Conservation (phyloP, 139 green algal species). For the Penium margaritaceum region DNA sequence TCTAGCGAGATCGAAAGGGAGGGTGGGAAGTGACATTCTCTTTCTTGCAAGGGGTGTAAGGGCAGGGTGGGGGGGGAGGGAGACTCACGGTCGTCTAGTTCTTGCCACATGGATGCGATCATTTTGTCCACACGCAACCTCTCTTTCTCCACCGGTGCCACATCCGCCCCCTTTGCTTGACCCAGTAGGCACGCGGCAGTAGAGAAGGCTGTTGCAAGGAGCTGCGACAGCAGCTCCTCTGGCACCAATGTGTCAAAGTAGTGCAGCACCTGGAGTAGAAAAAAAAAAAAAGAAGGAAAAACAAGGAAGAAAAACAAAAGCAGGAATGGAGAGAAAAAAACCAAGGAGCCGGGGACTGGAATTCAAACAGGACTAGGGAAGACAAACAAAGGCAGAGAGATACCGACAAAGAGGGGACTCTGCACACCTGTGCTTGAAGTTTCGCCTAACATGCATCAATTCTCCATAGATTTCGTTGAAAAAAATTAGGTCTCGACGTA, state of each 20-base stretch:
- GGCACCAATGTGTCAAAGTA: neutral
- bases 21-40: no score
- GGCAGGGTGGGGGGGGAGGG: no score
- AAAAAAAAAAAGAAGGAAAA: neutral
- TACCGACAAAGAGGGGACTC: neutral
- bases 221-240: neutral
- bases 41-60: no score
- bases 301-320: neutral
- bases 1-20: no score
- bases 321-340: neutral
- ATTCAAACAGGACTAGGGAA: neutral
- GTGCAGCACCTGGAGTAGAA: neutral
- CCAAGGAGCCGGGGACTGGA: neutral
- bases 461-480: no score
- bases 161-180: neutral
- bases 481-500: no score
- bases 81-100: neutral
- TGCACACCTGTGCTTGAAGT: no score
- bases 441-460: no score
- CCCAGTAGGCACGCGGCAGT: constrained; percentile 14
- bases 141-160: neutral
- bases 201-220: constrained; percentile 12
- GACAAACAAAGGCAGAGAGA: neutral
- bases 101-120: constrained; percentile 6
- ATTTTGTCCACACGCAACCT: constrained; percentile 4